These are phyloP conservation scores for Myotisia sp. DNA, from an alignment of 2,329 filamentous ascomycete species.

Conservation along the genomic window DNA sequence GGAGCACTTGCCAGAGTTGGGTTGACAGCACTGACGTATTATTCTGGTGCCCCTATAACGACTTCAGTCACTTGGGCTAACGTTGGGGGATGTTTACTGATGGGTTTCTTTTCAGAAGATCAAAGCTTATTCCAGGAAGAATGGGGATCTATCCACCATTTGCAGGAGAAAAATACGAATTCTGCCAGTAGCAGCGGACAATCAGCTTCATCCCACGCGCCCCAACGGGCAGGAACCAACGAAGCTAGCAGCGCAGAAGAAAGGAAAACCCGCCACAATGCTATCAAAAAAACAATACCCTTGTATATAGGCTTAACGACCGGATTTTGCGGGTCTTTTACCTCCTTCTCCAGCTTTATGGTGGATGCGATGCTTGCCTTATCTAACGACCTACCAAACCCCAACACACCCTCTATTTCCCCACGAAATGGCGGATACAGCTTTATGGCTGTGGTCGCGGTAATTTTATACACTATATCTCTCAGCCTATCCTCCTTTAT, in stretches of 20 bases:
- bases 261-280: slow-evolving; percentile 39
- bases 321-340: slow-evolving; percentile 80
- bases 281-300: slow-evolving; percentile 71
- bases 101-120: slow-evolving; percentile 78
- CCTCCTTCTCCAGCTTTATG: slow-evolving; percentile 76
- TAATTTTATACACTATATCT: slow-evolving; percentile 57
- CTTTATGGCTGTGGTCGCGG: slow-evolving; percentile 64
- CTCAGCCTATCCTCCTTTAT: slow-evolving; percentile 57
- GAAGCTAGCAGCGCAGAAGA: slow-evolving; percentile 23
- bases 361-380: slow-evolving; percentile 66
- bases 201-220: background rate
- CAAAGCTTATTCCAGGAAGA: slow-evolving; percentile 57
- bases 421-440: slow-evolving; percentile 60
- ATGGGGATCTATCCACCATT: slow-evolving; percentile 34
- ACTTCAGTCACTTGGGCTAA: slow-evolving; percentile 79
- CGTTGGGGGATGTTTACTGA: slow-evolving; percentile 61
- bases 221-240: slow-evolving; percentile 1
- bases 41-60: slow-evolving; percentile 59
- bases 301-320: slow-evolving; percentile 76
- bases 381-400: slow-evolving; percentile 54
- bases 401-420: slow-evolving; percentile 34
- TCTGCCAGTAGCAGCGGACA: background rate
- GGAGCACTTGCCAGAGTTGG: slow-evolving; percentile 75
- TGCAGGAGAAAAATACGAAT: background rate
- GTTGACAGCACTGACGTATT: slow-evolving; percentile 62